Evolutionary conservation across 1,284 basidiomycete species (phyloP).

Genomic region (Phellinidium pouzarii): DNA sequence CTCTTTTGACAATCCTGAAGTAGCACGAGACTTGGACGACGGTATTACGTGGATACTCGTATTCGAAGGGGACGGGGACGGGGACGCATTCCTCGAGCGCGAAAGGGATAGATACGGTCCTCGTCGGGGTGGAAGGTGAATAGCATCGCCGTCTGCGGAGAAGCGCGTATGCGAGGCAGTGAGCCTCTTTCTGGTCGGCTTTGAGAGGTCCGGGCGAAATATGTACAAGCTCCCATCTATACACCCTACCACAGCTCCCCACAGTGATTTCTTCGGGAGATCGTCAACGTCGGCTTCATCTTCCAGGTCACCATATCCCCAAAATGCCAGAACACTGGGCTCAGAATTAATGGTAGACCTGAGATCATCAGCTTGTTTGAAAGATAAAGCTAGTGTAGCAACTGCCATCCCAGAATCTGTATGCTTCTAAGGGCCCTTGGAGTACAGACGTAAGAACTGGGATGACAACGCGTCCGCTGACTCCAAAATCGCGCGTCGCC

Average conservation of each 20-base stretch:
- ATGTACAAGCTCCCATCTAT: slow-evolving; percentile 14
- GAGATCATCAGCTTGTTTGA: background rate
- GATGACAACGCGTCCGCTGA: no score
- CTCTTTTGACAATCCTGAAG: slow-evolving; percentile 61
- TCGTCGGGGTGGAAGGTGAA: background rate
- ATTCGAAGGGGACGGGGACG: slow-evolving; percentile 11
- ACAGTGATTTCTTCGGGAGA: slow-evolving; percentile 1
- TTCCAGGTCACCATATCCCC: slow-evolving; percentile 9
- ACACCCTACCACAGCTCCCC: slow-evolving; percentile 14
- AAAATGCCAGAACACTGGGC: background rate
- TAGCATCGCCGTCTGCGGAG: background rate
- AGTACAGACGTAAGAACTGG: no score
- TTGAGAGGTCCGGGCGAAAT: slow-evolving; percentile 7
- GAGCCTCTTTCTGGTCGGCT: background rate
- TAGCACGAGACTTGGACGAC: slow-evolving; percentile 39
- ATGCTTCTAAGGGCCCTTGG: background rate
- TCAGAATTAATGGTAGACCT: background rate
- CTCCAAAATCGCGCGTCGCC: no score
- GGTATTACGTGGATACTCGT: slow-evolving; percentile 11
- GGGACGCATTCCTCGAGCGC: slow-evolving; percentile 17
- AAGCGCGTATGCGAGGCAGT: background rate
- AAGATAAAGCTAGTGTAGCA: slow-evolving; percentile 4
- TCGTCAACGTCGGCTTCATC: slow-evolving; percentile 5
- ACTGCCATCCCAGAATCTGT: background rate
- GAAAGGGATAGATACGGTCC: slow-evolving; percentile 13